These are phyloP conservation scores for Wallacemonas sp. DNA, from an alignment of 208 protist genomes.

Conservation along the genomic window DNA sequence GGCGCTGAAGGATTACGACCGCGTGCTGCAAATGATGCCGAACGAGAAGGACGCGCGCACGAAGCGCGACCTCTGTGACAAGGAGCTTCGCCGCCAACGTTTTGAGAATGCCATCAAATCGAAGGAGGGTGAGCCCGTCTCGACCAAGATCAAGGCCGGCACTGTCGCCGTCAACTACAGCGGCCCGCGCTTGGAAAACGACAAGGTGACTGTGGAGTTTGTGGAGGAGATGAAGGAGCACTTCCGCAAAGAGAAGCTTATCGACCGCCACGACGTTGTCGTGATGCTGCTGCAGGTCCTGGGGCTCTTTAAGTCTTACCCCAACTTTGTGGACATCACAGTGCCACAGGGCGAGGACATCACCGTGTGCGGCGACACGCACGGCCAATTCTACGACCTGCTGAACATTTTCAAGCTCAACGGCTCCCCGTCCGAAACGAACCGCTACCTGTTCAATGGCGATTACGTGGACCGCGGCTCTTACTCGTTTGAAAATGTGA, in stretches of 20 bases:
- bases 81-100: constrained; percentile 89
- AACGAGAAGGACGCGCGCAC: constrained; percentile 85
- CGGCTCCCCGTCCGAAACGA: constrained; percentile 77
- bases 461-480: constrained; percentile 97
- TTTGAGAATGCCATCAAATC: constrained; percentile 95
- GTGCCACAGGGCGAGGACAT: constrained; percentile 86
- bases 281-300: constrained; percentile 83
- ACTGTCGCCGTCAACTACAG: constrained; percentile 54
- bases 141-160: constrained; percentile 75
- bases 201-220: constrained; percentile 74
- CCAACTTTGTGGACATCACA: constrained; percentile 88
- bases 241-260: constrained; percentile 80
- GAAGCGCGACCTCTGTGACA: constrained; percentile 93
- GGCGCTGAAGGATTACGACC: constrained; percentile 91
- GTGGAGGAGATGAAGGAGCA: constrained; percentile 78
- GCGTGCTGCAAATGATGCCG: constrained; percentile 89
- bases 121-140: constrained; percentile 72
- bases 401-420: constrained; percentile 97
- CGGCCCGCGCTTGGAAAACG: constrained; percentile 73
- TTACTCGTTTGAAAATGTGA: constrained; percentile 96
- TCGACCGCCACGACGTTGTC: constrained; percentile 81
- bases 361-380: constrained; percentile 98
- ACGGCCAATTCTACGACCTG: constrained; percentile 98
- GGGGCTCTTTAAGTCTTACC: constrained; percentile 72
- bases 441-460: constrained; percentile 96